These are phyloP conservation scores for Saccharomyces uvarum DNA, from an alignment of 1,139 yeast species.

Conservation along the genomic window DNA sequence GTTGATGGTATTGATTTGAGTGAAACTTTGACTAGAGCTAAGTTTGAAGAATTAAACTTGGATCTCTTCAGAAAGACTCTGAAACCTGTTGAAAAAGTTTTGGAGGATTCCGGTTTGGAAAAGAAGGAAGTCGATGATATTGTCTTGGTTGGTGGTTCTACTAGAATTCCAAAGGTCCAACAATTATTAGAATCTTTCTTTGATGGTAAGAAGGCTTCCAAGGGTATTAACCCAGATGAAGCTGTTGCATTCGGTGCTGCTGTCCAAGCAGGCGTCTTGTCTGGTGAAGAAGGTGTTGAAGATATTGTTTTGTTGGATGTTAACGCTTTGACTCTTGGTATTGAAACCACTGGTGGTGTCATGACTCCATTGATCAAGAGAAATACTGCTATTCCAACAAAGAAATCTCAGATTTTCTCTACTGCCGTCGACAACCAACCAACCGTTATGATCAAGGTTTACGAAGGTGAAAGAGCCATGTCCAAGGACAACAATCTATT, in stretches of 20 bases:
- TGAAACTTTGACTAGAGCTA: slow-evolving; percentile 84
- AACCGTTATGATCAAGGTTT: slow-evolving; percentile 88
- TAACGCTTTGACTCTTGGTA: slow-evolving; percentile 88
- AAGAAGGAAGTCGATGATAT: slow-evolving; percentile 82
- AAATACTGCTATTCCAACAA: slow-evolving; percentile 92
- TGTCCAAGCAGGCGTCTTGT: slow-evolving; percentile 91
- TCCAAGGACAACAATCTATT: slow-evolving; percentile 89
- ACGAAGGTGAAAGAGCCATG: slow-evolving; percentile 93
- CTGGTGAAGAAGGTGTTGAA: slow-evolving; percentile 65
- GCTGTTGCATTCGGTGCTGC: slow-evolving; percentile 98
- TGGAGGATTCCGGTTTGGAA: slow-evolving; percentile 79
- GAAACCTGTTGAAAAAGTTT: slow-evolving; percentile 88
- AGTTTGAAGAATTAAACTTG: slow-evolving; percentile 86
- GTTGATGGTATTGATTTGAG: slow-evolving; percentile 93
- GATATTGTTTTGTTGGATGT: slow-evolving; percentile 84
- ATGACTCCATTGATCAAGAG: slow-evolving; percentile 94
- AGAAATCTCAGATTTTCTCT: slow-evolving; percentile 91
- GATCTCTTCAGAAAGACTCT: slow-evolving; percentile 83
- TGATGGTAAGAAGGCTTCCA: slow-evolving; percentile 80
- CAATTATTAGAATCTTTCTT: slow-evolving; percentile 79
- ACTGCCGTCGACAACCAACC: slow-evolving; percentile 96
- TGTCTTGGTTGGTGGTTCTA: slow-evolving; percentile 94
- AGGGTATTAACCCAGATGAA: slow-evolving; percentile 96
- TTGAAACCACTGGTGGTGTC: slow-evolving; percentile 96
- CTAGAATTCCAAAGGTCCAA: slow-evolving; percentile 96